Evolutionary conservation across 768 basidiomycete genomes (phyloP).

Genomic region (Kwoniella dejecticola): DNA sequence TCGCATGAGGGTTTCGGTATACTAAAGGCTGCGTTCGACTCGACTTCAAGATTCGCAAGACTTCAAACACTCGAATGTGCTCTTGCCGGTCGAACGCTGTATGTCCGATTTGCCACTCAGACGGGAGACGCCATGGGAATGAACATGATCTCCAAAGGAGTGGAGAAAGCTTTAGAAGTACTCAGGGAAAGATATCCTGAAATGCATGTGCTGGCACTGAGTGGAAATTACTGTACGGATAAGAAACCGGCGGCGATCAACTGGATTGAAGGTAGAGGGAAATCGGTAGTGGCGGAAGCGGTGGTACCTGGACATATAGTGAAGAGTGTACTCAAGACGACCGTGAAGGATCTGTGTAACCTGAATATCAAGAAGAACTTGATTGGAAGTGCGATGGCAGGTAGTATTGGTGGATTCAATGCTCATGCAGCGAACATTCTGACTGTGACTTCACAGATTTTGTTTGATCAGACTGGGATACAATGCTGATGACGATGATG

Average conservation of each 20-base stretch:
- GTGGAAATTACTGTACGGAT: conserved; percentile 98
- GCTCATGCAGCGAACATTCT: conserved; percentile 97
- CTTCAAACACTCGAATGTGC: conserved; percentile 82
- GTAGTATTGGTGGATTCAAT: conserved; percentile 96
- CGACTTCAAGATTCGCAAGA: conserved; percentile 88
- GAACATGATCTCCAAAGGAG: conserved; percentile 99
- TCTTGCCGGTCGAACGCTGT: conserved; percentile 89
- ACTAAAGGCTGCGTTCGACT: conserved; percentile 85
- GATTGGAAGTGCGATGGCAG: conserved; percentile 96
- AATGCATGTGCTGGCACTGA: conserved; percentile 86
- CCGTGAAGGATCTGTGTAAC: conserved; percentile 82
- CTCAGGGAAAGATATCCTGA: conserved; percentile 74
- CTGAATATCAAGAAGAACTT: conserved; percentile 97
- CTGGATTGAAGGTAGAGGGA: conserved; percentile 98
- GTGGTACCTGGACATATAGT: conserved; percentile 86
- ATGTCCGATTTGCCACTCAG: conserved; percentile 86
- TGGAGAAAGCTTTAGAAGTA: conserved; percentile 86
- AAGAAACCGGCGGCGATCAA: conserved; percentile 99
- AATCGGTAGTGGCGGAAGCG: conserved; percentile 96
- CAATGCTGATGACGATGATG: conserved; percentile 1
- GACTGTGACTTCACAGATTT: conserved; percentile 59
- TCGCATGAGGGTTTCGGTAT: conserved; percentile 73
- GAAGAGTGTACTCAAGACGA: conserved; percentile 90
- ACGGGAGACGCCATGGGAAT: conserved; percentile 99
- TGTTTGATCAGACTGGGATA: neutral